These are phyloP conservation scores for Sherardia arvensis DNA, from an alignment of 257 asterid genomes.

Conservation along the genomic window DNA sequence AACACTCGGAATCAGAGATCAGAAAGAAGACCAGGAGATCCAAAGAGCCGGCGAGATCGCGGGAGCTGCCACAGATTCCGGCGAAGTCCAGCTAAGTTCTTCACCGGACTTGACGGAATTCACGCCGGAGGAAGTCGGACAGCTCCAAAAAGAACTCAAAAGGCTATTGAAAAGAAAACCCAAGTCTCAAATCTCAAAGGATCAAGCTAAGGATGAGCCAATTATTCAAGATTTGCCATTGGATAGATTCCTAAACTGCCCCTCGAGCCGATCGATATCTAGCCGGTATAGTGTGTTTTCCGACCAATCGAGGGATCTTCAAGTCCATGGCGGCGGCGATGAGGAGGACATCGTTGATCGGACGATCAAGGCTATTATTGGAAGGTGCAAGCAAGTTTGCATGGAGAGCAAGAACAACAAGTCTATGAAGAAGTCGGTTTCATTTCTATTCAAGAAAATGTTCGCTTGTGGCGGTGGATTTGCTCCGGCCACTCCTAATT, in stretches of 20 bases:
- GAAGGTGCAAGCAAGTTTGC: slow-evolving; percentile 74
- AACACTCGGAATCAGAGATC: slow-evolving; percentile 59
- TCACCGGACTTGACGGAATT: slow-evolving; percentile 74
- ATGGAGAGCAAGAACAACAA: slow-evolving; percentile 45
- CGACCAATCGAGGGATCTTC: slow-evolving; percentile 12
- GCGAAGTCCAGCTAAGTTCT: slow-evolving; percentile 31
- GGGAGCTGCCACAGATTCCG: background rate
- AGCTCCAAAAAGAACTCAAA: slow-evolving; percentile 51
- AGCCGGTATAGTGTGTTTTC: slow-evolving; percentile 44
- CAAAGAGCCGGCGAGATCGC: slow-evolving; percentile 5
- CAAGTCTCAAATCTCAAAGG: slow-evolving; percentile 3
- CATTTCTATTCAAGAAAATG: slow-evolving; percentile 79
- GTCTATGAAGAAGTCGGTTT: slow-evolving; percentile 47
- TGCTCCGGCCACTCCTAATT: slow-evolving; percentile 47
- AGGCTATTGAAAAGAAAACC: slow-evolving; percentile 47
- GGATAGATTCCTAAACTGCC: slow-evolving; percentile 89
- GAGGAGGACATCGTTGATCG: slow-evolving; percentile 87
- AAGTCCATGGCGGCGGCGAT: slow-evolving; percentile 24
- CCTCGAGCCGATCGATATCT: slow-evolving; percentile 68
- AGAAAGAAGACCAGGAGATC: slow-evolving; percentile 23
- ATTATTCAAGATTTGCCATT: slow-evolving; percentile 38
- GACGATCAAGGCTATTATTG: slow-evolving; percentile 74
- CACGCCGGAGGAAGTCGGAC: slow-evolving; percentile 71
- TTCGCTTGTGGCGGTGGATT: slow-evolving; percentile 68
- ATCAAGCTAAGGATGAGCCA: slow-evolving; percentile 10